These are phyloP conservation scores for Bromus sterilis DNA, from an alignment of 176 grass and related monocot species.

Conservation along the genomic window DNA sequence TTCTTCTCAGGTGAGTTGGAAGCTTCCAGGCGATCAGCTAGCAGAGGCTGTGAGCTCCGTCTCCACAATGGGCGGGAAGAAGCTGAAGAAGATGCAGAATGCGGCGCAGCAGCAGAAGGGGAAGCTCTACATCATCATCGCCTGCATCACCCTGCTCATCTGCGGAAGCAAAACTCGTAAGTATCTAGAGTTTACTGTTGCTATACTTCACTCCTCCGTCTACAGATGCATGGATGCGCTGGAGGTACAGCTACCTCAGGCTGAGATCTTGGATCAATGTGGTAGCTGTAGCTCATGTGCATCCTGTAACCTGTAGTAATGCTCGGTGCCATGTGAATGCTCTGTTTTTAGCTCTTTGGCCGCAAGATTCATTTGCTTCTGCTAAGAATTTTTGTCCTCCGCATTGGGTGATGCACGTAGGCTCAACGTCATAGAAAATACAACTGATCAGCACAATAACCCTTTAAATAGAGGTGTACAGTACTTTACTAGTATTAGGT, in stretches of 20 bases:
- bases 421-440: too few species aligned
- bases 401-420: too few species aligned
- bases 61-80: background rate
- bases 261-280: background rate
- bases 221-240: background rate
- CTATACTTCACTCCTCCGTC: background rate
- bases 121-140: conserved; percentile 34
- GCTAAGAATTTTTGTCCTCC: too few species aligned
- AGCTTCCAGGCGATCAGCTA: background rate
- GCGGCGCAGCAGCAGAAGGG: conserved; percentile 28
- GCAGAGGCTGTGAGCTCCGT: background rate
- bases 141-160: conserved; percentile 32
- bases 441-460: background rate
- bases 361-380: too few species aligned
- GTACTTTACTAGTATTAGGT: too few species aligned
- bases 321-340: too few species aligned
- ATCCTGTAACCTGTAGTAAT: too few species aligned
- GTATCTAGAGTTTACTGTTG: background rate
- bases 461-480: too few species aligned
- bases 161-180: conserved; percentile 3
- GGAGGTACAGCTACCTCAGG: background rate
- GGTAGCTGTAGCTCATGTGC: background rate
- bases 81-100: conserved; percentile 11
- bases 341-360: too few species aligned
- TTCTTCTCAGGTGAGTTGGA: too few species aligned